Evolutionary conservation across 352 stramenopile species (phyloP), one percentile per base, ranked within the genome.

Genomic region (Globisporangium camurandrum): DNA sequence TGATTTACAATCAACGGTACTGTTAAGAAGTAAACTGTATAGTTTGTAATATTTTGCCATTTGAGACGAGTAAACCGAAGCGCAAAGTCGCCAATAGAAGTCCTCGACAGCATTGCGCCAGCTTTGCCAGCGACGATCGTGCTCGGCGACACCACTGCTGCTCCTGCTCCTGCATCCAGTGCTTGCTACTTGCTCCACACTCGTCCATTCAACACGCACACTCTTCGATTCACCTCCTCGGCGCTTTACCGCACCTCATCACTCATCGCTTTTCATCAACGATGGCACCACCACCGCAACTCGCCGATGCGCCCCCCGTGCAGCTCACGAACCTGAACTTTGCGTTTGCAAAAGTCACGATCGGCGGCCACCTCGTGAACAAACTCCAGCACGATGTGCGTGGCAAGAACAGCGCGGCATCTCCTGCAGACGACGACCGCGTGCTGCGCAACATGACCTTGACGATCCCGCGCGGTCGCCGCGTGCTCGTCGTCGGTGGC

Each of bases 401-500:
- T 12, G 42, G 42, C 1, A 55, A 51, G 0, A 49, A 54, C 4
- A 46, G 53, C 0, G 28, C 24, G 19, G 19, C 33, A 22, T 43
- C 27, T 33, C 27, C 34, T n/a, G 46, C 31, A 19, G 39, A 64
- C 8, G 68, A 91, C 52, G 71, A 86, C 54, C 77, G 76, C 12
- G 90, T 97, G 53, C 70, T 98, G 4, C 61, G 84, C 26, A 68
- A 96, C 64, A 62, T 98, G 22, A 86, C 74, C 61, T 56, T 98
- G 11, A 81, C 79, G 26, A 51, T 98, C 1, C 56, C 69, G 14
- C 61, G 61, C 1, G 91, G 91, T 22, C 87, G 93, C 33, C 77
- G 93, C 28, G 95, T 96, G 56, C 73, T 98, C 9, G 71, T 98
- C 7, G 84, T 98, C 17, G 95, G 95, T n/a, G 87, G 86, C 55